These are phyloP conservation scores for Adansonia rubrostipa DNA, from an alignment of 441 rosid genomes.

Conservation along the genomic window DNA sequence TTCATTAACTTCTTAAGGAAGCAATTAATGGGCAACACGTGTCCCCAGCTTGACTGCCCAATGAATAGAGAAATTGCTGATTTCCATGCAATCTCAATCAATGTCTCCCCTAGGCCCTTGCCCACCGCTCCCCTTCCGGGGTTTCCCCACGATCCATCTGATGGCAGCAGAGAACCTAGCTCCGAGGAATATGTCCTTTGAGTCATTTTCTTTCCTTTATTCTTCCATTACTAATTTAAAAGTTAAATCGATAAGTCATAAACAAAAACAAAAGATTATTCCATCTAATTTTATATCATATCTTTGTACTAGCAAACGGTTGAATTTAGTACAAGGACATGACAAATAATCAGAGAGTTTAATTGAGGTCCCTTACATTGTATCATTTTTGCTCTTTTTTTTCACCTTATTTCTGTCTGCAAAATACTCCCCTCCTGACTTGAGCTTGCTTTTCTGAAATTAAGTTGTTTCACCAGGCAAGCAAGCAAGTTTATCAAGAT, in stretches of 20 bases:
- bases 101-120: not conserved
- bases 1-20: not conserved
- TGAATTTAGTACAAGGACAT: not conserved
- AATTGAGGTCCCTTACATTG: not conserved
- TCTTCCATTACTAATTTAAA: not conserved
- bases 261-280: not conserved
- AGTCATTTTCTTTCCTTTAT: slow-evolving; percentile 19
- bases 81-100: not conserved
- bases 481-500: not conserved
- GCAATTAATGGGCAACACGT: not conserved
- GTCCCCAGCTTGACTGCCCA: not conserved
- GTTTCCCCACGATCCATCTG: not conserved
- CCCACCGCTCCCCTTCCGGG: not conserved
- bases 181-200: slow-evolving; percentile 2
- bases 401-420: not conserved
- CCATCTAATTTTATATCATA: not conserved
- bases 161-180: not conserved
- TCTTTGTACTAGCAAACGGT: not conserved
- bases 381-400: not conserved
- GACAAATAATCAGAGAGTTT: not conserved
- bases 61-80: not conserved
- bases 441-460: not conserved
- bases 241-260: not conserved
- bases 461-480: not conserved
- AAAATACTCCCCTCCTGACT: not conserved